Evolutionary conservation across 2,329 filamentous ascomycete genomes (phyloP), one percentile per base, ranked within the genome.

Genomic region (Aspergillus tanneri): DNA sequence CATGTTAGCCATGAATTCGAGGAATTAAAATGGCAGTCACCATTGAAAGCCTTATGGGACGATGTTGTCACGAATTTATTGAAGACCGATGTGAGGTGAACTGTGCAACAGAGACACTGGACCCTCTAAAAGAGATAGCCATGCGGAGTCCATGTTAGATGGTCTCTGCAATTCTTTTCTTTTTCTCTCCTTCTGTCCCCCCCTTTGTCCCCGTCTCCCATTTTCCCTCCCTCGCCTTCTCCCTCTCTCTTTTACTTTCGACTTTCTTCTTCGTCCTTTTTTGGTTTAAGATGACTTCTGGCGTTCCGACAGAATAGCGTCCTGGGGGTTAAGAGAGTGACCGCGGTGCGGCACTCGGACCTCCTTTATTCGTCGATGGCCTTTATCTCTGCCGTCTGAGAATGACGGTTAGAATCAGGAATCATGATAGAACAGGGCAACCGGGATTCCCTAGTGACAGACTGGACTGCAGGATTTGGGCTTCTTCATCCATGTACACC

Each of bases 331-430:
- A 18, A n/a, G 42, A 35, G 42, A 38, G 45, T 49, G 46, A 40
- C 55, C 50, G 49, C 57, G 53, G 51, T 25, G 46, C 53, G 38
- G 49, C 44, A 45, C 49, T 48, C 46, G 42, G 5, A 7, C 30
- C 16, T 34, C 14, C 14, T 18, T 34, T 34, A n/a, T 34, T 8
- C 30, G 14, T 34, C 22, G 3, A 19, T 43, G 38, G 27, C n/a
- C 36, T 40, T 40, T 28, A 18, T 36, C 8, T 41, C 30, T 36
- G 18, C 49, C 44, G 49, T 50, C 49, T 28, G 42, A 41, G 28
- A 53, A 44, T 22, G 52, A 46, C 42, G 37, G 44, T n/a, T 37
- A 52, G 19, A 51, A 28, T 27, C 14, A 25, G 22, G 43, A 51
- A 28, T 27, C 14, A 25, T 18, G 43, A 57, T 52, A 53, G 50